These are phyloP conservation scores for Thalia dealbata DNA, from an alignment of 176 grass and related monocot genomes.

Conservation along the genomic window DNA sequence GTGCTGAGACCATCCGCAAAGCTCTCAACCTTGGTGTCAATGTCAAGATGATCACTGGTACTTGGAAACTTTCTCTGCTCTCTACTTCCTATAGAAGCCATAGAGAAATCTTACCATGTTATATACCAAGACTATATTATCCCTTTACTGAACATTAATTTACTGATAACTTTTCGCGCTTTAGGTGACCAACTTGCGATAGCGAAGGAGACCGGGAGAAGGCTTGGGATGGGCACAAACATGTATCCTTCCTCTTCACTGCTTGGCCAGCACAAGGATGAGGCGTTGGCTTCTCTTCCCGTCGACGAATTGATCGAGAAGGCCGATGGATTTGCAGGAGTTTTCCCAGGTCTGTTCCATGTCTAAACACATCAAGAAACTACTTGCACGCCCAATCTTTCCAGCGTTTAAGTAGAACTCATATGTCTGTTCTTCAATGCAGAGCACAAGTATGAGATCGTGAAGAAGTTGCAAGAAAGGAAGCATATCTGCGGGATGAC, in stretches of 20 bases:
- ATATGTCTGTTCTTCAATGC: background rate
- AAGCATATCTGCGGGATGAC: conserved; percentile 27
- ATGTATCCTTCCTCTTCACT: conserved; percentile 97
- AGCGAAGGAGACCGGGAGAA: conserved; percentile 92
- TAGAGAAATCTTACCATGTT: no score
- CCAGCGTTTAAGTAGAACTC: background rate
- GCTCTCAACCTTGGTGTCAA: conserved; percentile 95
- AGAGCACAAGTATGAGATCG: conserved; percentile 28
- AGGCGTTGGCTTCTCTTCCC: conserved; percentile 54
- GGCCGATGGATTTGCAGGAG: conserved; percentile 96
- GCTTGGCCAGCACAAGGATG: conserved; percentile 75
- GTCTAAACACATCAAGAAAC: background rate
- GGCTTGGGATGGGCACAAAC: conserved; percentile 98
- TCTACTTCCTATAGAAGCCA: no score
- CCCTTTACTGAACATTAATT: background rate
- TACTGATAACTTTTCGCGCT: background rate
- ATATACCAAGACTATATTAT: no score
- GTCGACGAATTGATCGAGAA: conserved; percentile 98
- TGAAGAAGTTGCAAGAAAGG: conserved; percentile 22
- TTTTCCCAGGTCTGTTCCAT: conserved; percentile 65
- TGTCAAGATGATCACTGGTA: conserved; percentile 99
- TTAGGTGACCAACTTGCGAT: conserved; percentile 97
- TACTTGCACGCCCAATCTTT: background rate
- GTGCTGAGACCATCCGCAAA: conserved; percentile 96
- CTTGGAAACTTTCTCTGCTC: background rate